phyloP scores from a whole-genome alignment of 2,329 filamentous ascomycete species.

The Aspergillus carbonarius region DNA sequence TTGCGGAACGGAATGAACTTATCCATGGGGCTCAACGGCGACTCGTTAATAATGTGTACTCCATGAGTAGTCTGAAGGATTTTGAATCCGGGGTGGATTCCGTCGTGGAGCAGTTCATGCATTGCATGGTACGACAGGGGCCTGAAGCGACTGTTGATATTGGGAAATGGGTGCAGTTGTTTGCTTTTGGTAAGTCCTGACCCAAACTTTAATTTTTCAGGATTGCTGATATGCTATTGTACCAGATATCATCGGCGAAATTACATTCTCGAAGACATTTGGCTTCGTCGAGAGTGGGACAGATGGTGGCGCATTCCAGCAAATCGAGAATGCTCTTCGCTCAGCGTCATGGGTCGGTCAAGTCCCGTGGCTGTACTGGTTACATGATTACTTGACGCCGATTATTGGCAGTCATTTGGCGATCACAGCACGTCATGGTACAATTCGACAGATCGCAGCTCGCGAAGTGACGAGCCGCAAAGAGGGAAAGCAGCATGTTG shows the following conservation, averaged over 20 bases:
- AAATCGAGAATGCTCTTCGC: neutral
- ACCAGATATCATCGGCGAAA: neutral
- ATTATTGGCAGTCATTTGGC: neutral
- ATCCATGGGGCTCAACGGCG: neutral
- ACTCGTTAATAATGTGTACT: neutral
- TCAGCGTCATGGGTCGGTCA: neutral
- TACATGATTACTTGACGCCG: neutral
- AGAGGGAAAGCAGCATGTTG: neutral
- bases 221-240: neutral
- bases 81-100: neutral
- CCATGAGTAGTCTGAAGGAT: neutral
- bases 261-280: neutral
- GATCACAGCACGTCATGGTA: neutral
- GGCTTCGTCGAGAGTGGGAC: neutral
- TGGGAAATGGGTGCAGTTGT: neutral
- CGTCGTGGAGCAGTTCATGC: neutral
- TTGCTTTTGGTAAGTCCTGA: neutral
- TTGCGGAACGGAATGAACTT: neutral
- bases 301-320: neutral
- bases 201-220: fast-evolving
- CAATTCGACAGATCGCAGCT: neutral
- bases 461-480: neutral
- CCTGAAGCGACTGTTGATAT: neutral
- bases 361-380: neutral
- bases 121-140: neutral